Conservation (phyloP, 2,329 filamentous ascomycete species). For the Dothideomycetes sp. region DNA sequence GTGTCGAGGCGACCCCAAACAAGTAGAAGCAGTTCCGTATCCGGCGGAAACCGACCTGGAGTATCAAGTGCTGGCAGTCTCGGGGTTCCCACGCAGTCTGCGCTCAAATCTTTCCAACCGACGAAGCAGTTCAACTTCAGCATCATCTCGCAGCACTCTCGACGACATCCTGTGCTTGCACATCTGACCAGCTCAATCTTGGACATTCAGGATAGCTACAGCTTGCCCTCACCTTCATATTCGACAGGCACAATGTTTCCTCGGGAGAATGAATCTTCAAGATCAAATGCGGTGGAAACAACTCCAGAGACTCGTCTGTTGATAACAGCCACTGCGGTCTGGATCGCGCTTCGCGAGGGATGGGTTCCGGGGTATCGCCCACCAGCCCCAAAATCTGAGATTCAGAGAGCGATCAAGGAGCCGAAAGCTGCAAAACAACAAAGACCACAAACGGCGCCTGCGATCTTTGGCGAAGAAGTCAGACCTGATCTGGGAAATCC, state of each 20-base stretch:
- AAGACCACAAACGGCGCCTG: no score
- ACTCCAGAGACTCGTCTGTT: constrained; percentile 35
- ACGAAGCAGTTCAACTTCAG: constrained; percentile 61
- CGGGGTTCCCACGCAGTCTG: constrained; percentile 8
- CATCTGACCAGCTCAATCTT: constrained; percentile 52
- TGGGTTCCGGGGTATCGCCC: constrained; percentile 36
- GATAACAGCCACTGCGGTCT: constrained; percentile 47
- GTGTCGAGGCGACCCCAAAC: constrained; percentile 37
- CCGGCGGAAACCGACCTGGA: no score
- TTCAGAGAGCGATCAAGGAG: no score
- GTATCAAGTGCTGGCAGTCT: no score
- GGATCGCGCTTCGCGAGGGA: constrained; percentile 48
- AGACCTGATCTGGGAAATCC: no score
- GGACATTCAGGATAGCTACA: constrained; percentile 58
- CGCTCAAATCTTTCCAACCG: constrained; percentile 15
- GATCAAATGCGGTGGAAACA: neutral
- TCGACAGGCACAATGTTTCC: constrained; percentile 21
- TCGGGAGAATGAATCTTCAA: constrained; percentile 1
- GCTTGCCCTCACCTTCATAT: constrained; percentile 24
- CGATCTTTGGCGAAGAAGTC: no score
- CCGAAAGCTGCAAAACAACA: no score
- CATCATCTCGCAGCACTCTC: constrained; percentile 56
- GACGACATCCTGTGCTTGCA: constrained; percentile 65
- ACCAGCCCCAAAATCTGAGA: no score
- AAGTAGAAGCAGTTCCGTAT: constrained; percentile 17